Conservation (phyloP, 73 alveolate genomes). For the Durusdinium trenchii region DNA sequence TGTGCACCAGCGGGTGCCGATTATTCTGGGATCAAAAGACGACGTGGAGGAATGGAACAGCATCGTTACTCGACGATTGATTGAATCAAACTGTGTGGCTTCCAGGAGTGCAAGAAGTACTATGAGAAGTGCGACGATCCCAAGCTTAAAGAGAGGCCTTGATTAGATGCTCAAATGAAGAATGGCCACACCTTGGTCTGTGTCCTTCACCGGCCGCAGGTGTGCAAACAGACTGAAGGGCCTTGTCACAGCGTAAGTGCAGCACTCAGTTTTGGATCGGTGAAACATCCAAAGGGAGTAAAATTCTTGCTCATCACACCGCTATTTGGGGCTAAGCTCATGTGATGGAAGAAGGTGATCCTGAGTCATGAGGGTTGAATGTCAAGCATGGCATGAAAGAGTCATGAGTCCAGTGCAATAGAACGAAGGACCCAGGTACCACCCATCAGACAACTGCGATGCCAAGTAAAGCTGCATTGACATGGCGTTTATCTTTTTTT, state of each 20-base stretch:
- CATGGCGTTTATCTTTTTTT: too few species aligned
- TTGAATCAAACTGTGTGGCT: neutral
- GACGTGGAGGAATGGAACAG: constrained; percentile 58
- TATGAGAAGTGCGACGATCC: constrained; percentile 92
- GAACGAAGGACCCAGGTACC: too few species aligned
- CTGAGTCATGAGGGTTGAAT: too few species aligned
- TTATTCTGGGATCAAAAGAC: constrained; percentile 95
- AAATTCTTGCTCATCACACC: too few species aligned
- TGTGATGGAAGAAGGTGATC: too few species aligned
- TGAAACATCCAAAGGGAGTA: too few species aligned
- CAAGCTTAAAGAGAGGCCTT: constrained; percentile 75
- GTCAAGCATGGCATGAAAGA: too few species aligned
- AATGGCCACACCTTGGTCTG: neutral
- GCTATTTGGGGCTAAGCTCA: too few species aligned
- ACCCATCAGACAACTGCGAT: too few species aligned
- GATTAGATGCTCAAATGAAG: neutral
- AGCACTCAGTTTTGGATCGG: neutral
- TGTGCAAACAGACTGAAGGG: constrained; percentile 90
- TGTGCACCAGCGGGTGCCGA: constrained; percentile 96
- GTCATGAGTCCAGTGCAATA: too few species aligned
- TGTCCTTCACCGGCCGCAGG: constrained; percentile 29
- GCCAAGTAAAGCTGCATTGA: too few species aligned
- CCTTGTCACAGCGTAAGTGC: constrained; percentile 41
- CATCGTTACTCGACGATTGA: neutral
- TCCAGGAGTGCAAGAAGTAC: constrained; percentile 94